phyloP scores from a whole-genome alignment of 2,329 filamentous ascomycete genomes.

The Hansfordia pulvinata region DNA sequence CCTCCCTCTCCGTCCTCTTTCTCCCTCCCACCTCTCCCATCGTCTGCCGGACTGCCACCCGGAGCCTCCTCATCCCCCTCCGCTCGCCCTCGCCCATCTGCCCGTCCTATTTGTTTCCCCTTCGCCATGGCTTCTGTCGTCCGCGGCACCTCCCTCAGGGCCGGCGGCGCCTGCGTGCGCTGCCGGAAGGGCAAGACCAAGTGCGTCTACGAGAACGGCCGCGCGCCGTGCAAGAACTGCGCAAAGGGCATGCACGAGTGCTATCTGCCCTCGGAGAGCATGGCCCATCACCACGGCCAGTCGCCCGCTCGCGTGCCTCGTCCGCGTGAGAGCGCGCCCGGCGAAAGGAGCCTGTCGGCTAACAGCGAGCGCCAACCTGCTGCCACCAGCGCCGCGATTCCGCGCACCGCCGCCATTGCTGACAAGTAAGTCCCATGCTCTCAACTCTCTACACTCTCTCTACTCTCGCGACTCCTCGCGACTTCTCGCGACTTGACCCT shows the following conservation, averaged over 20 bases:
- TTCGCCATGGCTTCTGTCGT: constrained; percentile 31
- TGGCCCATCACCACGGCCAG: constrained; percentile 45
- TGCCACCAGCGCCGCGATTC: constrained; percentile 23
- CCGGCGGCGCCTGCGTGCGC: constrained; percentile 45
- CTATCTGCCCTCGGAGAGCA: constrained; percentile 46
- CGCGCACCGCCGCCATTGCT: too few species aligned
- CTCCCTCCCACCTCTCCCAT: constrained; percentile 10
- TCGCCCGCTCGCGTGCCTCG: constrained; percentile 40
- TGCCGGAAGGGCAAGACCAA: constrained; percentile 53
- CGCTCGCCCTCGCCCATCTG: constrained; percentile 4
- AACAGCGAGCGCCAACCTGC: constrained; percentile 29
- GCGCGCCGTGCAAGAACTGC: constrained; percentile 50
- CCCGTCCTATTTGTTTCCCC: constrained; percentile 1
- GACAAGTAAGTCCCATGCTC: constrained; percentile 1
- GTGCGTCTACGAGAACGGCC: constrained; percentile 48
- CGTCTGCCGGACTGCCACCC: constrained; percentile 12
- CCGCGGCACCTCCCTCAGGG: constrained; percentile 43
- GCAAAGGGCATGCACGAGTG: constrained; percentile 51
- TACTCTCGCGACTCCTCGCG: too few species aligned
- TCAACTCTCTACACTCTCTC: too few species aligned
- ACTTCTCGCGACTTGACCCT: too few species aligned
- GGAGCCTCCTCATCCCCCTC: constrained; percentile 8
- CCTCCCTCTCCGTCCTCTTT: constrained; percentile 13
- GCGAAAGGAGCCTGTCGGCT: constrained; percentile 31
- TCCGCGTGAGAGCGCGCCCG: constrained; percentile 39